Percentiles rank a stretch among this genome's conserved stretches.
Conservation (phyloP, 257 asterid species). For the Solanum phureja region DNA sequence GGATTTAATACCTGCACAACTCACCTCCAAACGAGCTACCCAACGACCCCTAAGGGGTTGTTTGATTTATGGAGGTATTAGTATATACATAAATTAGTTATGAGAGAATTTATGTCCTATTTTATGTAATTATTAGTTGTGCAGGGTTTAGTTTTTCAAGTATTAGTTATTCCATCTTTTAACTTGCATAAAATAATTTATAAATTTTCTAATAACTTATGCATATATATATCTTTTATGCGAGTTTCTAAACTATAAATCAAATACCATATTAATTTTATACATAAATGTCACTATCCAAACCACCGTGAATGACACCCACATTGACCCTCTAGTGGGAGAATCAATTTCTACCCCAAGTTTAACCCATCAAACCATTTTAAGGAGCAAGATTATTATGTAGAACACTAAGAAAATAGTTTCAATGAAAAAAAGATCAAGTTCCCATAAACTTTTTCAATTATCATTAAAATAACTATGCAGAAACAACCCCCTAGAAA, state of each 20-base stretch:
- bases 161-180: background rate
- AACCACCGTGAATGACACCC: no score
- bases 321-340: background rate
- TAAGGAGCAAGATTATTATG: background rate
- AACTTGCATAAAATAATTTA: background rate
- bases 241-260: background rate
- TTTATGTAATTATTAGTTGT: background rate
- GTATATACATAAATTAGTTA: no score
- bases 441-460: background rate
- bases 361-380: background rate
- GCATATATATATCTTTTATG: background rate
- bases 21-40: background rate
- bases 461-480: background rate
- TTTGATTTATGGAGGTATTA: background rate
- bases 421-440: no score
- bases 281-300: background rate
- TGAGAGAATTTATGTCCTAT: background rate
- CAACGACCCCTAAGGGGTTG: background rate
- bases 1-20: background rate
- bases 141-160: no score
- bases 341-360: background rate
- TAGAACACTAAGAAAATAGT: background rate
- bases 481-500: background rate
- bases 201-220: background rate
- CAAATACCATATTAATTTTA: background rate